A percentile compares a stretch with the other conserved stretches of the same genome.
Conservation (phyloP, 352 stramenopile species). For the Phytophthora melonis region DNA sequence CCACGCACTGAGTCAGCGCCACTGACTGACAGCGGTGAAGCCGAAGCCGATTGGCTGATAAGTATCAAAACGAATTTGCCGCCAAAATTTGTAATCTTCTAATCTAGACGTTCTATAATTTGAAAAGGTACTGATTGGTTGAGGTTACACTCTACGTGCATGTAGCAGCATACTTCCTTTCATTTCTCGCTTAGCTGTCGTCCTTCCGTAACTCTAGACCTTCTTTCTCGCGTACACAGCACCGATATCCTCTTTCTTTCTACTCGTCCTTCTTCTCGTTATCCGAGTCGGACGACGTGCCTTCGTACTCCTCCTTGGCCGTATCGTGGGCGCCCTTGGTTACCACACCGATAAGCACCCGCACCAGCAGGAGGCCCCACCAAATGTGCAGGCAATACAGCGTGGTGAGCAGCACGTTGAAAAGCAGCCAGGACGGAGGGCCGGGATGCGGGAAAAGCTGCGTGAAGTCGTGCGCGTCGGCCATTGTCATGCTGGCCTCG, state of each 20-base stretch:
- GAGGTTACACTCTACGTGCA: neutral
- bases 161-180: constrained; percentile 9
- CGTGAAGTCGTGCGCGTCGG: constrained; percentile 73
- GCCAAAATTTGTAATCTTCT: neutral
- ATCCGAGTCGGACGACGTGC: constrained; percentile 82
- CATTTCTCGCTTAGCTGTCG: constrained; percentile 9
- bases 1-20: no score
- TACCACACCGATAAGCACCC: constrained; percentile 72
- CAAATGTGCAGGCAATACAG: constrained; percentile 88
- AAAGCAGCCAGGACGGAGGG: constrained; percentile 84
- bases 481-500: constrained; percentile 78
- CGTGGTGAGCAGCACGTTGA: constrained; percentile 80
- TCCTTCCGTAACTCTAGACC: constrained; percentile 22
- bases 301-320: constrained; percentile 89
- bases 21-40: no score
- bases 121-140: constrained; percentile 2
- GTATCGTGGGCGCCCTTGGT: constrained; percentile 80
- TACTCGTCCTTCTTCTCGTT: constrained; percentile 76
- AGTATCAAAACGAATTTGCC: neutral
- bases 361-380: constrained; percentile 82
- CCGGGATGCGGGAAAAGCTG: constrained; percentile 72
- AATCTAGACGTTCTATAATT: neutral
- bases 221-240: constrained; percentile 10
- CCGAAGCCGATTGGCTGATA: constrained; percentile 2
- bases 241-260: constrained; percentile 15